Evolutionary conservation across 2,329 filamentous ascomycete genomes (phyloP).

Genomic region (Penicillium oxalicum): DNA sequence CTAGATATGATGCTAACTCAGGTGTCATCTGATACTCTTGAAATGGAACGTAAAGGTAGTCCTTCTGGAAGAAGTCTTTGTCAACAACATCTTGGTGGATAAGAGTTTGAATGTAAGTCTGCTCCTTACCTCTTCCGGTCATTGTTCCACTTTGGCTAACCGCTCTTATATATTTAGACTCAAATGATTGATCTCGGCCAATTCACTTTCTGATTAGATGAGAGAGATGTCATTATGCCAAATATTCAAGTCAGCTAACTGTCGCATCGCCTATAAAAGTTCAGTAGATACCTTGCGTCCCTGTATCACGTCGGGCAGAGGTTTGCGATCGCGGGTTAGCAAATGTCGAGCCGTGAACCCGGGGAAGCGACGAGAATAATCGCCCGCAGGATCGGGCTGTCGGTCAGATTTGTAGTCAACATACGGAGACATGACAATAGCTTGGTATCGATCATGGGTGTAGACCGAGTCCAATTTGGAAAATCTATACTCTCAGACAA

Average conservation of each 20-base stretch:
- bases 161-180: too few relatives aligned
- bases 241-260: conserved; percentile 26
- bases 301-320: conserved; percentile 20
- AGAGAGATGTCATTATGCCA: conserved; percentile 26
- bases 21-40: conserved; percentile 26
- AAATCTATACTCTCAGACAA: conserved; percentile 22
- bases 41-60: conserved; percentile 11
- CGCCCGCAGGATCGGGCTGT: not conserved
- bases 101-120: too few relatives aligned
- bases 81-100: too few relatives aligned
- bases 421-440: conserved; percentile 27
- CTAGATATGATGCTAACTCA: conserved; percentile 13
- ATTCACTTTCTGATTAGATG: conserved; percentile 23
- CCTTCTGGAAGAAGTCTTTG: conserved; percentile 2
- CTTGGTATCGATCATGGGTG: conserved; percentile 16
- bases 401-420: conserved; percentile 13
- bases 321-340: conserved; percentile 10
- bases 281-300: conserved; percentile 28
- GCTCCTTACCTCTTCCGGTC: too few relatives aligned
- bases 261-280: conserved; percentile 23
- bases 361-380: conserved; percentile 2
- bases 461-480: conserved; percentile 27
- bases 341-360: conserved; percentile 12
- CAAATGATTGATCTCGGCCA: too few relatives aligned
- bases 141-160: too few relatives aligned